phyloP scores from a whole-genome alignment of 768 basidiomycete genomes.

The Serendipita sp. region DNA sequence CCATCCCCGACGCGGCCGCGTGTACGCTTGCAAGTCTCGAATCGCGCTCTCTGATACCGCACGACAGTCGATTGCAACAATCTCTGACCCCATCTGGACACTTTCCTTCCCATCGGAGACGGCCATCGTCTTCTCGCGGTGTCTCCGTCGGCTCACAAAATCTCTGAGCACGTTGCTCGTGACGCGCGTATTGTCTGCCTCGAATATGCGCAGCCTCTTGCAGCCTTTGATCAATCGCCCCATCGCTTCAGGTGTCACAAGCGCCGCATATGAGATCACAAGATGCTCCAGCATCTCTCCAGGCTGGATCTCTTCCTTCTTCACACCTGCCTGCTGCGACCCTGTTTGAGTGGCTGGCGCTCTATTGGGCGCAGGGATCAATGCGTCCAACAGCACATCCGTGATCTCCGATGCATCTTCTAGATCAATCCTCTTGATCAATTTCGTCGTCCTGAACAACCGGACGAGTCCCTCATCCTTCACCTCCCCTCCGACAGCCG shows the following conservation, averaged over 20 bases:
- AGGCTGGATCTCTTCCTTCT: constrained; percentile 21
- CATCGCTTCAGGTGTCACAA: constrained; percentile 49
- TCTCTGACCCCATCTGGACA: constrained; percentile 26
- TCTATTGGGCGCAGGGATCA: constrained; percentile 32
- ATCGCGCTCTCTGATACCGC: constrained; percentile 43
- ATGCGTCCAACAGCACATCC: constrained; percentile 46
- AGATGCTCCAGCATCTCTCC: constrained; percentile 61
- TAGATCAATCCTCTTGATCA: constrained; percentile 64
- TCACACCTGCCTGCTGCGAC: constrained; percentile 11
- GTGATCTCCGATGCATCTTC: constrained; percentile 65
- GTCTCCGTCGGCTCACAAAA: constrained; percentile 41
- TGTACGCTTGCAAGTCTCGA: constrained; percentile 38
- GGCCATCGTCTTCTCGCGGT: constrained; percentile 22
- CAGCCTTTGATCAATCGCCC: constrained; percentile 48
- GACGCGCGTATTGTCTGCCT: constrained; percentile 68
- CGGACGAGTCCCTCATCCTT: constrained; percentile 58
- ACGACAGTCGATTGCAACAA: constrained; percentile 65
- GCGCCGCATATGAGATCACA: constrained; percentile 47
- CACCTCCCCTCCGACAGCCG: constrained; percentile 51
- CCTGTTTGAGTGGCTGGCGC: constrained; percentile 9
- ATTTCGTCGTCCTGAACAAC: constrained; percentile 51
- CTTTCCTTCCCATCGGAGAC: not conserved
- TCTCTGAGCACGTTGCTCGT: constrained; percentile 42
- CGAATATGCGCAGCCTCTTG: constrained; percentile 43
- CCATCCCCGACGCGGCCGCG: constrained; percentile 59